phyloP scores from a whole-genome alignment of 208 protist genomes.

The Leishmania braziliensis region DNA sequence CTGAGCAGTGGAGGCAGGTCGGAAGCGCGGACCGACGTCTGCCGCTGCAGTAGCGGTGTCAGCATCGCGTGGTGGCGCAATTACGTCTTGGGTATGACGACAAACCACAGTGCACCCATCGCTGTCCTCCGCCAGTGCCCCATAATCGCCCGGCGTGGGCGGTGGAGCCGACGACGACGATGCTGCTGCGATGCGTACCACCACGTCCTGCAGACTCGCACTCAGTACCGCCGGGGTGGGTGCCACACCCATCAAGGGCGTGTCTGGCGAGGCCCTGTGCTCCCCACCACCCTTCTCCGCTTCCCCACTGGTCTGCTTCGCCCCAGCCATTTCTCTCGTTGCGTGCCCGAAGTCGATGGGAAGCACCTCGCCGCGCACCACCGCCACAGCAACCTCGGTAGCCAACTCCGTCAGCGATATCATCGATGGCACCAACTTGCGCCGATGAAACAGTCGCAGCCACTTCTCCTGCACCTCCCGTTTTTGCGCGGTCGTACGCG shows the following conservation, averaged over 20 bases:
- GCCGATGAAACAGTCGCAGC: slow-evolving; percentile 67
- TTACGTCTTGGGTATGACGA: background rate
- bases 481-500: slow-evolving; percentile 27
- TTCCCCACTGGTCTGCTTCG: background rate
- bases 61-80: background rate
- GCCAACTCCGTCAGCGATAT: slow-evolving; percentile 49
- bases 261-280: background rate
- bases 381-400: slow-evolving; percentile 30
- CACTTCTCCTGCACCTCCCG: slow-evolving; percentile 52
- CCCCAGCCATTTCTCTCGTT: background rate
- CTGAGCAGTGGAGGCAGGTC: slow-evolving; percentile 9
- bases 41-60: background rate
- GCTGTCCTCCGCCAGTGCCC: background rate
- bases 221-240: background rate
- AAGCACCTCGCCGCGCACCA: slow-evolving; percentile 26
- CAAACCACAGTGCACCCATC: background rate
- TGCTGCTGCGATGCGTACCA: slow-evolving; percentile 1
- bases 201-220: background rate
- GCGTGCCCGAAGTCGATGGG: background rate
- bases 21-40: background rate
- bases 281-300: background rate
- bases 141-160: background rate
- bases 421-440: slow-evolving; percentile 56
- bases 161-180: background rate
- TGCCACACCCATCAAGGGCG: background rate